Base-by-base conservation (phyloP, 2,329 filamentous ascomycete species). In the Xylariaceae sp. region DNA sequence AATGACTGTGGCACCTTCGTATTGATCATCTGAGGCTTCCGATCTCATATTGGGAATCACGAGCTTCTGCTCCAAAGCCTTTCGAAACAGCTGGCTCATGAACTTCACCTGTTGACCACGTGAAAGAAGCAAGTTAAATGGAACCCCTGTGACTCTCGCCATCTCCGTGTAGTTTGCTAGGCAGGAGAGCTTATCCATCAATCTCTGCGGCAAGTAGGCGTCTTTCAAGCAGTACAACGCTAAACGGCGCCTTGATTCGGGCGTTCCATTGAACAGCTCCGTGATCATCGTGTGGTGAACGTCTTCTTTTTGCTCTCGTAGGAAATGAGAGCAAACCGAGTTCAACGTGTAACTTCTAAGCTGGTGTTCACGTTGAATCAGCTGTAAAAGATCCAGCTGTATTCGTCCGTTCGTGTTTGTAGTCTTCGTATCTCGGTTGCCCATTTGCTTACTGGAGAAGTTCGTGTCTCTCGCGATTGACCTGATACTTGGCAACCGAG, bases 221-320 rank as follows among this genome's bases (percentile, higher is more conserved):
- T 99, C 96, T 75, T 99, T 99, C 63, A 99, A 76, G 75, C 95
- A 99, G 78, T 99, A 99, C 1, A 99, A 85, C 1, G 95, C 95
- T 47, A 99, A 77, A 75, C 95, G 88, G 67, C 96, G 86, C 63
- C 95, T 81, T 3, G 93, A 96, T 71, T 99, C 95, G 0, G 93
- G 88, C 0, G 95, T 97, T 59, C 95, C 95, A 71, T 99, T 98
- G 81, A 93, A 97, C 2, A 99, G 78, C 70, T 98, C 96, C 0
- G 96, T 99, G 67, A 99, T 99, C 92, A 99, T 99, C 2, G 93
- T 97, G 75, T 99, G 88, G 70, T 99, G 95, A 2, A 99, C 95
- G 74, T 99, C 95, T 75, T 99, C 95, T 71, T 99, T 99, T 71
- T 99, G 95, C 72, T 99, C 95, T 45, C 92, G 92, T 20, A 99